Percentiles rank a stretch among this genome's conserved stretches.
Evolutionary conservation across 768 basidiomycete species (phyloP).

Genomic region (Neoboletus subvelutipes): DNA sequence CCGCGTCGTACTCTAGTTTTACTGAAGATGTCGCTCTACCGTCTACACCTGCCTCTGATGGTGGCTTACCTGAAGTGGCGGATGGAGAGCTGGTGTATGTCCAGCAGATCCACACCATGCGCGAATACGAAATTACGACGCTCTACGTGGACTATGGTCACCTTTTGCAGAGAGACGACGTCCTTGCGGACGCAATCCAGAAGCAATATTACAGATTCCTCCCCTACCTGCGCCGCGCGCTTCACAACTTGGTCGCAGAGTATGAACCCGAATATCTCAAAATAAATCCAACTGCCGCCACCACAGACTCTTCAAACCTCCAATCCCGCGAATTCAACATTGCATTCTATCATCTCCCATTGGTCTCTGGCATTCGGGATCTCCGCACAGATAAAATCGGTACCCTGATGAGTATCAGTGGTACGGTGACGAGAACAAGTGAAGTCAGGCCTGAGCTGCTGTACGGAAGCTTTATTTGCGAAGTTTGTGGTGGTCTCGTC

Average conservation of each 20-base stretch:
- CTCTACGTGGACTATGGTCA: constrained; percentile 96
- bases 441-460: constrained; percentile 96
- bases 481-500: constrained; percentile 81
- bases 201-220: constrained; percentile 97
- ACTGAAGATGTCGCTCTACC: constrained; percentile 78
- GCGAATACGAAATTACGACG: constrained; percentile 90
- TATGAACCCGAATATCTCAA: constrained; percentile 95
- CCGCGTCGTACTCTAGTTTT: constrained; percentile 51
- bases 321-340: constrained; percentile 92
- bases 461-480: constrained; percentile 91
- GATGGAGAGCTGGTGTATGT: constrained; percentile 79
- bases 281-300: constrained; percentile 86
- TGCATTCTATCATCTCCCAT: constrained; percentile 91
- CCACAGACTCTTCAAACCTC: constrained; percentile 82
- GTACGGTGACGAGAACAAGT: constrained; percentile 95
- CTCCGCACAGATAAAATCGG: constrained; percentile 93
- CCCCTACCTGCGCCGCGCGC: constrained; percentile 88
- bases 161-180: constrained; percentile 85
- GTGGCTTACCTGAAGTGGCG: constrained; percentile 48
- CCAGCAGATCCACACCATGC: constrained; percentile 93
- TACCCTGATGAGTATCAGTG: constrained; percentile 90
- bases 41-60: constrained; percentile 80
- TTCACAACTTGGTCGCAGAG: constrained; percentile 85
- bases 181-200: constrained; percentile 90
- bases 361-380: constrained; percentile 93